phyloP scores from a whole-genome alignment of 2,329 filamentous ascomycete species.

The Chaetomium sp. region DNA sequence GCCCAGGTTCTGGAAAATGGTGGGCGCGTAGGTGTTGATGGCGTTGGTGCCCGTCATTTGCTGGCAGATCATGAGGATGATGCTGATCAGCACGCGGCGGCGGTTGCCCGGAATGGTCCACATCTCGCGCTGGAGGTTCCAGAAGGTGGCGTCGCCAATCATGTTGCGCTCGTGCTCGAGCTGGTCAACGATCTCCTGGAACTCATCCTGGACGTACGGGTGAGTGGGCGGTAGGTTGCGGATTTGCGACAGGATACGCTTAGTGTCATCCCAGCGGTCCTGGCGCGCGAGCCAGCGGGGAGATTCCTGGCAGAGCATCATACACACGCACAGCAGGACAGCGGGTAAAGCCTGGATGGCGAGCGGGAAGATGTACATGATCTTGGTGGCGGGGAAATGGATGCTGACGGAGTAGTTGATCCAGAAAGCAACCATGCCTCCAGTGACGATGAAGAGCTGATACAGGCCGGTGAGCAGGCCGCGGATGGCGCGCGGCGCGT shows the following conservation, averaged over 20 bases:
- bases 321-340: constrained; percentile 50
- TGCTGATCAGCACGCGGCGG: constrained; percentile 35
- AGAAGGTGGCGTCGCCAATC: constrained; percentile 44
- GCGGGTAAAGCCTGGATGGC: constrained; percentile 58
- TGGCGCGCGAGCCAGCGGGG: constrained; percentile 59
- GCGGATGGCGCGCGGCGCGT: constrained; percentile 38
- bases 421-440: constrained; percentile 40
- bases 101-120: constrained; percentile 46
- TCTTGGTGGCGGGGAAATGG: constrained; percentile 31
- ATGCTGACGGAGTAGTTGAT: constrained; percentile 41
- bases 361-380: constrained; percentile 53
- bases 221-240: constrained; percentile 48
- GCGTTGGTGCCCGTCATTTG: constrained; percentile 53
- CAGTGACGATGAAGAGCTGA: constrained; percentile 41
- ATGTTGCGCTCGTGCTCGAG: constrained; percentile 57
- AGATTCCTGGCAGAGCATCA: constrained; percentile 58
- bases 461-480: constrained; percentile 39
- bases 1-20: constrained; percentile 31
- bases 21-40: constrained; percentile 31
- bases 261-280: constrained; percentile 59
- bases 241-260: constrained; percentile 46
- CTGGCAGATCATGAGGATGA: constrained; percentile 59
- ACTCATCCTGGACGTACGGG: constrained; percentile 51
- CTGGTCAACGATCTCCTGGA: constrained; percentile 54
- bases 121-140: constrained; percentile 59